These are phyloP conservation scores for Boletus rubroflammeus DNA, from an alignment of 768 basidiomycete genomes.

Conservation along the genomic window DNA sequence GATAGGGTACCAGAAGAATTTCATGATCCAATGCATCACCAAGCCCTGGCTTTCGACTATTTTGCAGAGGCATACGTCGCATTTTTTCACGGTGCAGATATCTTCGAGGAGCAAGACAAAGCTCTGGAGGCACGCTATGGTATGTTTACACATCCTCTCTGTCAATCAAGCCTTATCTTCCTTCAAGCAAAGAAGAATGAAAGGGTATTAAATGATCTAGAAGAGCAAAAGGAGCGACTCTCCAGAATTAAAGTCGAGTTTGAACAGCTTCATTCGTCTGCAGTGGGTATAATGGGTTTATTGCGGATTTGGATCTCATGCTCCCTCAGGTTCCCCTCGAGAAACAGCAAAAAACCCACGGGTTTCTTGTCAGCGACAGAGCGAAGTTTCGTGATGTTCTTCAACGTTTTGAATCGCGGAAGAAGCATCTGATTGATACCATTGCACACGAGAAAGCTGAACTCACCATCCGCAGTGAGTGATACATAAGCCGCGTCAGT, in stretches of 20 bases:
- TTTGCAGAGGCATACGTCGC: conserved; percentile 60
- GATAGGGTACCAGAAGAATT: conserved; percentile 69
- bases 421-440: conserved; percentile 62
- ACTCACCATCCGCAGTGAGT: conserved; percentile 50
- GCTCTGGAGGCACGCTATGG: conserved; percentile 75
- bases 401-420: conserved; percentile 63
- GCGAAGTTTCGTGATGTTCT: conserved; percentile 77
- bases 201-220: conserved; percentile 59
- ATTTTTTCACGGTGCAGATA: conserved; percentile 66
- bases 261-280: conserved; percentile 57
- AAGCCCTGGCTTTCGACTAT: conserved; percentile 75
- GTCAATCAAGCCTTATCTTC: neutral
- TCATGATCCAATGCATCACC: conserved; percentile 68
- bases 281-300: conserved; percentile 38
- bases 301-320: neutral
- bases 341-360: conserved; percentile 59
- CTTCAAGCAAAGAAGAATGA: conserved; percentile 66
- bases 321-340: conserved; percentile 54
- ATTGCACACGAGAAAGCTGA: conserved; percentile 69
- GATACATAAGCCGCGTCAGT: neutral
- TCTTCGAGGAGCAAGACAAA: conserved; percentile 67
- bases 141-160: conserved; percentile 30
- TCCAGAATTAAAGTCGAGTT: conserved; percentile 49
- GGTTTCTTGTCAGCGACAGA: conserved; percentile 65
- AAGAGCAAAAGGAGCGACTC: conserved; percentile 49